Evolutionary conservation across 495 filamentous ascomycete genomes (phyloP), one percentile per base, ranked within the genome.

Genomic region (Alectoria sarmentosa): DNA sequence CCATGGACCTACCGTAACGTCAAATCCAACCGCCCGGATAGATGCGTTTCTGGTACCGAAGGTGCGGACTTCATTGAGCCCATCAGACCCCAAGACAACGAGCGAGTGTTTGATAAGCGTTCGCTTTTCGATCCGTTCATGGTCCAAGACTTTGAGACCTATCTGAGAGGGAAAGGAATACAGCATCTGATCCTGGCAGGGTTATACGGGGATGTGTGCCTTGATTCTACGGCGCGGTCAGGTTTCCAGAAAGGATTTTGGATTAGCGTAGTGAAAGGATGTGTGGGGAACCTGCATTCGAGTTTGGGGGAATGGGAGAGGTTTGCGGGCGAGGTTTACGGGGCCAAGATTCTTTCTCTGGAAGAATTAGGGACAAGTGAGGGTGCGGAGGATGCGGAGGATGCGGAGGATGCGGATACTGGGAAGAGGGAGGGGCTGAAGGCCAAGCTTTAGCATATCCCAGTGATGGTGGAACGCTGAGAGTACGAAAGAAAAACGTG

Each of bases 111-210:
- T n/a, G n/a, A n/a, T n/a, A n/a, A n/a, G n/a, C n/a, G n/a, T n/a
- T n/a, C n/a, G n/a, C n/a, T 36, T 23, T 63, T 55, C 36, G 61
- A 63, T n/a, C 34, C 61, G 1, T 63, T 55, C 44, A 9, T 63
- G 13, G 13, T 21, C 1, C 11, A 23, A 1, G 48, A 21, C 11
- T 63, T 56, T n/a, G 61, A 54, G 14, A 11, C 5, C 28, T 44
- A 63, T 34, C n/a, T 63, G 8, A 15, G 8, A 9, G 61, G 8
- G 0, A 28, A 32, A 4, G 49, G 61, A 3, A 32, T 41, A 11
- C 11, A 42, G 48, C 61, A 63, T 41, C 34, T 63, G 3, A 41
- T 63, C 5, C 26, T 63, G n/a, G 36, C 23, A 3, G 61, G 61
- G 10, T 14, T 63, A 2, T 56, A 42, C 30, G 34, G 48, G 9